Conservation (phyloP, 2,329 filamentous ascomycete species). For the Fonsecaea pedrosoi region DNA sequence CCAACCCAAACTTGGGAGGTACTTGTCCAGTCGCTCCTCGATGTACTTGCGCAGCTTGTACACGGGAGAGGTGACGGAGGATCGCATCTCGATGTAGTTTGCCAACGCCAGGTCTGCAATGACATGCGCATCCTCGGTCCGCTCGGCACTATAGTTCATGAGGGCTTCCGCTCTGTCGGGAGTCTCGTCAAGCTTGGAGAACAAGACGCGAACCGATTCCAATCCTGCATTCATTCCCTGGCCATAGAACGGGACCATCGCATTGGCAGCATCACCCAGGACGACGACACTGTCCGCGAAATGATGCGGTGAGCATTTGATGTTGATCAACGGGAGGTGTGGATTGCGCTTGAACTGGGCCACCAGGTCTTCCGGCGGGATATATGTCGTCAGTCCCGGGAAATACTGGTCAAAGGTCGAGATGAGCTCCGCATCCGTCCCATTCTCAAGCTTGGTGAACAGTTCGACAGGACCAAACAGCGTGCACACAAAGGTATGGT, state of each 20-base stretch:
- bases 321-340: conserved; percentile 88
- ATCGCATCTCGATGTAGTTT: conserved; percentile 94
- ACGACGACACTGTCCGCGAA: conserved; percentile 78
- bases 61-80: conserved; percentile 75
- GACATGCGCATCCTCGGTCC: conserved; percentile 79
- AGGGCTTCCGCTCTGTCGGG: conserved; percentile 61
- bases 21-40: conserved; percentile 81
- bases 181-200: conserved; percentile 74
- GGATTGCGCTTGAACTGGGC: conserved; percentile 81
- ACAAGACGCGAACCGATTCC: conserved; percentile 90
- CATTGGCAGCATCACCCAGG: conserved; percentile 91
- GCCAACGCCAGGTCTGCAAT: conserved; percentile 91
- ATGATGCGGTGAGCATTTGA: conserved; percentile 92
- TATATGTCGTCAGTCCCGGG: conserved; percentile 74
- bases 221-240: conserved; percentile 98
- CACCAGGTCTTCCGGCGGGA: conserved; percentile 68
- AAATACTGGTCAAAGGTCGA: conserved; percentile 83
- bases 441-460: conserved; percentile 71
- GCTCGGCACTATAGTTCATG: conserved; percentile 73
- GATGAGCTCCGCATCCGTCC: conserved; percentile 62
- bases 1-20: conserved; percentile 80
- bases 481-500: conserved; percentile 93
- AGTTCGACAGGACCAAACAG: conserved; percentile 80
- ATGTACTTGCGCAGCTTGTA: conserved; percentile 84
- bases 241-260: conserved; percentile 98